Conservation (phyloP, 768 basidiomycete genomes). For the Cystobasidium ongulense region DNA sequence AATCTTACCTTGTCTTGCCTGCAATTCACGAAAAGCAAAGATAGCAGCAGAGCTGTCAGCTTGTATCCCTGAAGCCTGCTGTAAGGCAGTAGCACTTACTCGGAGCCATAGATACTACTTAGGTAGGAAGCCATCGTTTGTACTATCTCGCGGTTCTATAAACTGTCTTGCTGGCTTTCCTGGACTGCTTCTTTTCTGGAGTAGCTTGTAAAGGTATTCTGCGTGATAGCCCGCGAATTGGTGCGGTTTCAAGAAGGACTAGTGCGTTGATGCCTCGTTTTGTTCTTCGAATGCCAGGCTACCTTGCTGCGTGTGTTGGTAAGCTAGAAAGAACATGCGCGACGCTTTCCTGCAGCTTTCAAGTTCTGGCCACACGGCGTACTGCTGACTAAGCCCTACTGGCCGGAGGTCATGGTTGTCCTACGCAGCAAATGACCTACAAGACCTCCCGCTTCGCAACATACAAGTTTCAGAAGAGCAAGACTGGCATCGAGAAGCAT, state of each 20-base stretch:
- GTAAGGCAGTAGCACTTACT: neutral
- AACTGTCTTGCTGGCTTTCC: neutral
- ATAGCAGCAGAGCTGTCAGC: neutral
- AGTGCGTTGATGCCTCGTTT: neutral
- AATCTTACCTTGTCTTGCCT: conserved; percentile 47
- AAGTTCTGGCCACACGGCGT: neutral
- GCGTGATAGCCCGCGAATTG: too few species aligned
- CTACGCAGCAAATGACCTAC: too few species aligned
- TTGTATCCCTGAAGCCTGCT: neutral
- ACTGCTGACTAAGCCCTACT: neutral
- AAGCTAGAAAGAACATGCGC: neutral
- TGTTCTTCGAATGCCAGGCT: neutral
- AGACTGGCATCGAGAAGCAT: too few species aligned
- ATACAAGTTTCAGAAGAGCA: too few species aligned
- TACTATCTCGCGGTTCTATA: neutral
- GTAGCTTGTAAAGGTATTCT: too few species aligned
- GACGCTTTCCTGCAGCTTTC: neutral
- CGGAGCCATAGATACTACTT: conserved; percentile 24
- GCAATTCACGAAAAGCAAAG: neutral
- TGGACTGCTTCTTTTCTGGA: too few species aligned
- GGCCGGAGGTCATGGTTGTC: too few species aligned
- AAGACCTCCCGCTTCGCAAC: too few species aligned
- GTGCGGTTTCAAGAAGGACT: neutral
- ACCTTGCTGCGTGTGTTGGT: neutral
- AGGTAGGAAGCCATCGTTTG: conserved; percentile 17